Evolutionary conservation across 192 early-diverging fungal genomes (phyloP), one percentile per base, ranked within the genome.

Genomic region (Entrophospora sp.): DNA sequence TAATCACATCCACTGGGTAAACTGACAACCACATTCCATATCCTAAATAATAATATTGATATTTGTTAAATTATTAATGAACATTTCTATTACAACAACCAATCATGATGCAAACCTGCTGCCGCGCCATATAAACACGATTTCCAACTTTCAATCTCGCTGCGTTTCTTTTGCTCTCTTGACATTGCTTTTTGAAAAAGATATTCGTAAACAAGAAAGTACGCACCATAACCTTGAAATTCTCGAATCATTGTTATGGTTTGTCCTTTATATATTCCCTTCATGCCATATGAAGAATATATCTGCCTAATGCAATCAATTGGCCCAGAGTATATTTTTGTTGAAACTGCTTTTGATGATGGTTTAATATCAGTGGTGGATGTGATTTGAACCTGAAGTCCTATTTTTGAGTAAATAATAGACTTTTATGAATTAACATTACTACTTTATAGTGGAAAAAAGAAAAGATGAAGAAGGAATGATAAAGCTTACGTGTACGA

Each of bases 1-100:
- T 98, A 75, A 98, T 83, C 40, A 88, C 84, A 76, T 97, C 95
- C 34, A 95, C 82, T 30, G 96, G 96, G 74, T 94, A 98, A 10
- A 92, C 82, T 6, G 85, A 83, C n/a, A 83, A 59, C 88, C 88
- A 90, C 58, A 90, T 76, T 22, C 81, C 76, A 56, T 88, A 78
- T 44, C 76, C 76, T 77, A 55, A 36, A 62, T 18, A n/a, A 61
- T 44, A 34, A 34, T 64, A 36, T 44, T 24, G n/a, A 57, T 45
- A 62, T 2, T 27, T 35, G 31, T 10, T 13, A 30, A 64, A 58
- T 5, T 2, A 31, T 0, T 22, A n/a, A 37, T 24, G 18, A 31
- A 22, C 1, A 7, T 25, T 37, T 7, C 10, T 13, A 61, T 13
- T 42, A 24, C 20, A 37, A 30, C 31, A 22, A 13, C 57, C 22